Evolutionary conservation across 2,329 filamentous ascomycete genomes (phyloP), one percentile per base, ranked within the genome.

Genomic region (Beauveria medogensis): DNA sequence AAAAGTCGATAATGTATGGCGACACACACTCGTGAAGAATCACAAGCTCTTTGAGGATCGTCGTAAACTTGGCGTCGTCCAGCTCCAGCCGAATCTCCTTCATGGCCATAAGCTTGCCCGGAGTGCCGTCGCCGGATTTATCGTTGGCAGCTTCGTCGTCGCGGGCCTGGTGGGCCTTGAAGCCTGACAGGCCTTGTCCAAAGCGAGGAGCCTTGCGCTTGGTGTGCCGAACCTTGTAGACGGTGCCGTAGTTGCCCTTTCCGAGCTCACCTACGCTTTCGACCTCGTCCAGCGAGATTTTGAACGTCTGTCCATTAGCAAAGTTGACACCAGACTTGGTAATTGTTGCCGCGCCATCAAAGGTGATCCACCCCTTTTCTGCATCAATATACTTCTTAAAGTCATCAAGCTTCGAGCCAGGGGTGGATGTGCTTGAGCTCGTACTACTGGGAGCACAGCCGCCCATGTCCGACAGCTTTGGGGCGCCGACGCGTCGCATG

Each of bases 1-100:
- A 99, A 69, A 99, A 99, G 71, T 99, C 93, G 73, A 99, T 94
- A 67, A 99, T 97, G 74, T 93, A 96, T 0, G 94, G 93, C 2
- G 92, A 97, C 3, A 94, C 81, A 70, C 94, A 99, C 67, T 94
- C 90, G 75, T 99, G 94, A 2, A 99, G 80, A 64, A 99, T 93
- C 69, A 99, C 91, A 53, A 99, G 80, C 75, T 99, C 94, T 84
- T 97, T 99, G 68, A 97, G 89, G 70, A 99, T 99, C 43, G 93
- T 92, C 7, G 91, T 88, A 71, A 99, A 96, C 74, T 99, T 99
- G 64, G 91, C 89, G 73, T 99, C 94, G 69, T 99, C 94, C 58
- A 99, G 80, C 73, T 99, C 94, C 10, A 99, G 80, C 22, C 94
- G 86, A 68, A 99, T 95, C 75, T 99, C 94, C 73, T 99, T 99